These are phyloP conservation scores for Colletotrichum musae DNA, from an alignment of 2,329 filamentous ascomycete genomes.

Conservation along the genomic window DNA sequence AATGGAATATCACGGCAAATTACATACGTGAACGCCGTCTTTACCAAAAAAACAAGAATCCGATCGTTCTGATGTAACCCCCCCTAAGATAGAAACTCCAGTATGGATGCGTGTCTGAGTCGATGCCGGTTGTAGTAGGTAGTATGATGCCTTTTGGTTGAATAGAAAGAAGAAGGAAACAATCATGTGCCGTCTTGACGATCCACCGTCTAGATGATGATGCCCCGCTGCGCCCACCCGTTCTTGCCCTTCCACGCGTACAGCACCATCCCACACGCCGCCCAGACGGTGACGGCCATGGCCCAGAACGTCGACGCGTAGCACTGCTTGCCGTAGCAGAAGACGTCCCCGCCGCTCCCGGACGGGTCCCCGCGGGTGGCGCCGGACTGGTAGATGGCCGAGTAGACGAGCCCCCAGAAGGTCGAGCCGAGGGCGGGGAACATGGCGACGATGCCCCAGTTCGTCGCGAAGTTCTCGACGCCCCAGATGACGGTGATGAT, in stretches of 20 bases:
- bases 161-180: neutral
- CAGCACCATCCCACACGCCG: constrained; percentile 79
- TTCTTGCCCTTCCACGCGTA: constrained; percentile 86
- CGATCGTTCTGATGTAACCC: neutral
- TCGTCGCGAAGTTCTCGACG: constrained; percentile 97
- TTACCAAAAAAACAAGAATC: neutral
- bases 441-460: constrained; percentile 96
- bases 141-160: neutral
- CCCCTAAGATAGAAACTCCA: constrained; percentile 7
- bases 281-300: constrained; percentile 84
- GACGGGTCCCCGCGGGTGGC: constrained; percentile 59
- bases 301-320: constrained; percentile 90
- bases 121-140: too few species aligned
- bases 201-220: constrained; percentile 67
- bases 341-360: constrained; percentile 61
- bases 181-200: too few species aligned
- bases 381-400: constrained; percentile 80
- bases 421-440: constrained; percentile 90
- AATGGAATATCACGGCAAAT: constrained; percentile 21
- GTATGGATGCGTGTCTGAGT: constrained; percentile 23
- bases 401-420: constrained; percentile 93
- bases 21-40: constrained; percentile 24
- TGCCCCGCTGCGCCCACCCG: constrained; percentile 83
- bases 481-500: constrained; percentile 98
- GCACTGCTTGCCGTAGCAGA: constrained; percentile 87